Evolutionary conservation across 305 asterid genomes (phyloP).

Genomic region (Rubia peregrina): DNA sequence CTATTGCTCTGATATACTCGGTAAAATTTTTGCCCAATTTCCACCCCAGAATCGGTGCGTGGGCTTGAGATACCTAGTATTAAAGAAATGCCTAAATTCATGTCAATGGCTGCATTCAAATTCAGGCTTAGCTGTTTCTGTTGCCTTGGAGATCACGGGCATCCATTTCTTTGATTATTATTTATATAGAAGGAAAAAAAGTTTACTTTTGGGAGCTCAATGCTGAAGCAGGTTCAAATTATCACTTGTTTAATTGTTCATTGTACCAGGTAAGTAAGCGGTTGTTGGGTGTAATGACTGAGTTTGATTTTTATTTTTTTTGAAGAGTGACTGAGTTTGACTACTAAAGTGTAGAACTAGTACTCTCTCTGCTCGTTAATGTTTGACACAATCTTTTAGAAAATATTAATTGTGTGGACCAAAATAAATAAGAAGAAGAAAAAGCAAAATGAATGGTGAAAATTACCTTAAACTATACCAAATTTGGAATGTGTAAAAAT

Average conservation of each 20-base stretch:
- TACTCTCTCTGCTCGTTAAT: no score
- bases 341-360: background rate
- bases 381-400: no score
- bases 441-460: no score
- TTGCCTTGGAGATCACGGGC: background rate
- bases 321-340: background rate
- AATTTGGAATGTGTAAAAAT: no score
- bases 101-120: conserved; percentile 1
- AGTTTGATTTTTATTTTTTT: no score
- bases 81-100: background rate
- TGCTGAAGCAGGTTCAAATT: background rate
- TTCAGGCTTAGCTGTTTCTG: background rate
- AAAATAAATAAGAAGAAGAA: no score
- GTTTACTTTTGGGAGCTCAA: background rate
- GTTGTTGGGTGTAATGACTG: background rate
- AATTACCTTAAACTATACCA: no score
- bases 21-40: no score
- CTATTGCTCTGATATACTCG: no score
- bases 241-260: background rate
- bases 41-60: no score
- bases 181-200: background rate
- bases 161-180: background rate
- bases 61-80: no score
- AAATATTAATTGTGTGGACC: no score
- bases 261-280: background rate